Evolutionary conservation across 805 yeast genomes (phyloP).

Genomic region (Candida pseudofarinosa): DNA sequence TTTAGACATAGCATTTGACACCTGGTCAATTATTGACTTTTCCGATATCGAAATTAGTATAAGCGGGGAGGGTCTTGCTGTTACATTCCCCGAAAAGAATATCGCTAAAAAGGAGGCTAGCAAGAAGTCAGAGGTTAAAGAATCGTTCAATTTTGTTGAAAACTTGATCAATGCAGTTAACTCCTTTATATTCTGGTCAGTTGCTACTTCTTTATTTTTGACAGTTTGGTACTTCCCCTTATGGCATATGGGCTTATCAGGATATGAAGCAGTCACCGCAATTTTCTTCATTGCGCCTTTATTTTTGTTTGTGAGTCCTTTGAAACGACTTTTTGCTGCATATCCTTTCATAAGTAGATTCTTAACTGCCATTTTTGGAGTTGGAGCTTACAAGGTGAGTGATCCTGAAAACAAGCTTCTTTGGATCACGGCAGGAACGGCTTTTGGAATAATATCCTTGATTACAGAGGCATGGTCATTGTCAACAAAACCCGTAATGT

Average conservation of each 20-base stretch:
- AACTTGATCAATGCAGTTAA: constrained; percentile 50
- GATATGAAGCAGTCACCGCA: constrained; percentile 72
- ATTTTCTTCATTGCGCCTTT: constrained; percentile 57
- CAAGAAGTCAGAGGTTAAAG: constrained; percentile 12
- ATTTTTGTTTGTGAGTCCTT: constrained; percentile 40
- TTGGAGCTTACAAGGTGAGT: constrained; percentile 68
- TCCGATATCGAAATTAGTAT: constrained; percentile 50
- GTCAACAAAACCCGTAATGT: constrained; percentile 23
- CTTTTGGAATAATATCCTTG: constrained; percentile 58
- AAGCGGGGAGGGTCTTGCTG: constrained; percentile 20
- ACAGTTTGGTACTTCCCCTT: constrained; percentile 96
- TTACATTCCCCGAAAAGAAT: constrained; percentile 7
- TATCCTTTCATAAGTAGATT: constrained; percentile 54
- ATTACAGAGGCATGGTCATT: constrained; percentile 47
- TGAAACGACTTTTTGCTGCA: constrained; percentile 32
- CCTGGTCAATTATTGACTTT: constrained; percentile 74
- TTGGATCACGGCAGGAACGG: constrained; percentile 61
- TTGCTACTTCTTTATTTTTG: constrained; percentile 71
- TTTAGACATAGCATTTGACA: constrained; percentile 80
- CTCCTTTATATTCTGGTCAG: constrained; percentile 82
- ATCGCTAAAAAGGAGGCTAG: constrained; percentile 9
- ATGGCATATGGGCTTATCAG: constrained; percentile 97
- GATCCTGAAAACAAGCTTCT: constrained; percentile 70
- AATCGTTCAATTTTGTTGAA: constrained; percentile 32
- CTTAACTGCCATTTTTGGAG: constrained; percentile 56